phyloP scores from a whole-genome alignment of 2,329 filamentous ascomycete species.

The Venturia asperata region DNA sequence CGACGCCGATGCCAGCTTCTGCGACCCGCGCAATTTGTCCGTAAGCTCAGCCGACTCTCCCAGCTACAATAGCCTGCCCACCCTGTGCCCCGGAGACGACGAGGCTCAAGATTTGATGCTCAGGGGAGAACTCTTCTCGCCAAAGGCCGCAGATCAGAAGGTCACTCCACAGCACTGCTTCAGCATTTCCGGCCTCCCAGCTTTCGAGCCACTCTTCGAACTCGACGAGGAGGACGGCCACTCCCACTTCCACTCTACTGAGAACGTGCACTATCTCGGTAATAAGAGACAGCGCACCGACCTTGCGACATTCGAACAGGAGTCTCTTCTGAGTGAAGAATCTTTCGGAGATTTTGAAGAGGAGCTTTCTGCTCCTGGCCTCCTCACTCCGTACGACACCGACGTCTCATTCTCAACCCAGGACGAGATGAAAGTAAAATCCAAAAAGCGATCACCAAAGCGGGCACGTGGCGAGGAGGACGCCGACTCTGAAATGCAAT shows the following conservation, averaged over 20 bases:
- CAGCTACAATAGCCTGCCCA: conserved; percentile 60
- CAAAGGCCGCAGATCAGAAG: conserved; percentile 32
- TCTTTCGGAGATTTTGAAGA: conserved; percentile 72
- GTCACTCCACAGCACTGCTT: conserved; percentile 39
- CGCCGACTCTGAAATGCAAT: conserved; percentile 29
- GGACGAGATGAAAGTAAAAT: conserved; percentile 24
- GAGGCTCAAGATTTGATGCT: conserved; percentile 51
- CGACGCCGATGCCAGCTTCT: conserved; percentile 74
- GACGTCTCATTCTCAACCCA: conserved; percentile 34
- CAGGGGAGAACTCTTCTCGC: conserved; percentile 36
- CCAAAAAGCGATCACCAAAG: conserved; percentile 20
- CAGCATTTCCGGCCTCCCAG: conserved; percentile 53
- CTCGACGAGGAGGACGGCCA: conserved; percentile 90
- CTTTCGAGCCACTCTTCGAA: conserved; percentile 81
- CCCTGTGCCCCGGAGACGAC: conserved; percentile 55
- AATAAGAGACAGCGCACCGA: conserved; percentile 68
- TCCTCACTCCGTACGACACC: conserved; percentile 57
- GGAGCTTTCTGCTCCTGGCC: conserved; percentile 52
- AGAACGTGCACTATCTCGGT: conserved; percentile 53
- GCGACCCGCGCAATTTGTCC: conserved; percentile 83
- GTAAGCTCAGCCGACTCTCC: conserved; percentile 52
- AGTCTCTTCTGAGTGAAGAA: conserved; percentile 64
- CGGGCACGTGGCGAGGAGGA: conserved; percentile 25
- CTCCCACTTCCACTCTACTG: conserved; percentile 62
- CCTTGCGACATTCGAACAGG: conserved; percentile 52